Percentiles rank a stretch among this genome's conserved stretches.
Evolutionary conservation across 2,329 filamentous ascomycete species (phyloP).

Genomic region (Coleophoma cylindrospora): DNA sequence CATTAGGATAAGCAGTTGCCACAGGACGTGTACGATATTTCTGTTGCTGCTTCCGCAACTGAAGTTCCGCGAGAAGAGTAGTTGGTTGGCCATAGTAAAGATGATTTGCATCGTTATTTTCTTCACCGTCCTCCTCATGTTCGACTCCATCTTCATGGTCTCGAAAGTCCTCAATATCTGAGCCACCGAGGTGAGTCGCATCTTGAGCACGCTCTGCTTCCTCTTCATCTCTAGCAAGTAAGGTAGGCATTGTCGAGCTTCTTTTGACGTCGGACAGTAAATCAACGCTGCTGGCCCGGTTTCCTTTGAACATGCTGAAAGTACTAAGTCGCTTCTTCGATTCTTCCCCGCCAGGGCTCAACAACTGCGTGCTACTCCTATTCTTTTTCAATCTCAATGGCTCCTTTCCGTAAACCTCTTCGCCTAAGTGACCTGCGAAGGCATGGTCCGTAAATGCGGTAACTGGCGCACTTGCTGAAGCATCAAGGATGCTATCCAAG

Average conservation of each 20-base stretch:
- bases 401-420: constrained; percentile 66
- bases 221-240: constrained; percentile 17
- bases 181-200: constrained; percentile 12
- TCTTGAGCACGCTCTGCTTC: constrained; percentile 17
- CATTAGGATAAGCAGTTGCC: constrained; percentile 58
- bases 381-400: constrained; percentile 47
- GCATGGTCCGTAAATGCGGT: constrained; percentile 88
- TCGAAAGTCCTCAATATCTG: constrained; percentile 10
- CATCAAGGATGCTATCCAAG: constrained; percentile 86
- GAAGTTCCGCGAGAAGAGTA: constrained; percentile 86
- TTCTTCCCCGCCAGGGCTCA: constrained; percentile 3
- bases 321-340: constrained; percentile 41
- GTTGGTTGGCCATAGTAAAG: constrained; percentile 70
- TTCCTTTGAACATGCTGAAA: constrained; percentile 37
- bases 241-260: constrained; percentile 14
- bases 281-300: constrained; percentile 17
- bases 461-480: constrained; percentile 81
- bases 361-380: constrained; percentile 37
- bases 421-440: constrained; percentile 70
- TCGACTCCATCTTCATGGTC: constrained; percentile 7
- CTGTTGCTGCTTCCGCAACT: constrained; percentile 84
- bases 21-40: constrained; percentile 72
- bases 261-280: constrained; percentile 12
- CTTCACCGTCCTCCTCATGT: constrained; percentile 30
- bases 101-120: constrained; percentile 35